A percentile compares a stretch with the other conserved stretches of the same genome.
These are phyloP conservation scores for Helotiales sp. DNA, from an alignment of 2,329 filamentous ascomycete species.

Conservation along the genomic window DNA sequence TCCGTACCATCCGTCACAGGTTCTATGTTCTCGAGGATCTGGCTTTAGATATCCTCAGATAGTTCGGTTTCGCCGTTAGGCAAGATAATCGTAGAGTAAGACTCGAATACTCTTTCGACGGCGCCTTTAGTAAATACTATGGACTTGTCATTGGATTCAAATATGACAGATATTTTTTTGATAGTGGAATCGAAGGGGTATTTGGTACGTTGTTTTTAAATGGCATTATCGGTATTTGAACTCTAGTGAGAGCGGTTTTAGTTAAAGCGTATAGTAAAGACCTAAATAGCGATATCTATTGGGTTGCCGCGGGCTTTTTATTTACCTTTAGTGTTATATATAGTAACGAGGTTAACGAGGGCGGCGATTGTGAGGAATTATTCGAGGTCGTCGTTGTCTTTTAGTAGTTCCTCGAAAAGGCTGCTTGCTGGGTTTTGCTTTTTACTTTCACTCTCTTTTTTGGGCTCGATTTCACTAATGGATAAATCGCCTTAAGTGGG, in stretches of 20 bases:
- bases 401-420: constrained; percentile 45
- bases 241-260: constrained; percentile 61
- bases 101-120: constrained; percentile 70
- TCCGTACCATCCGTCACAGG: too few relatives aligned
- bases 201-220: constrained; percentile 66
- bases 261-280: constrained; percentile 72
- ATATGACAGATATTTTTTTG: constrained; percentile 79
- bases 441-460: constrained; percentile 25
- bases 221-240: constrained; percentile 50
- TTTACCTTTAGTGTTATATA: constrained; percentile 56
- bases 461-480: constrained; percentile 42
- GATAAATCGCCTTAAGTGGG: constrained; percentile 53
- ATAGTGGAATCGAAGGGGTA: constrained; percentile 77
- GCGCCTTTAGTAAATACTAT: constrained; percentile 69
- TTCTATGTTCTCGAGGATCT: constrained; percentile 73
- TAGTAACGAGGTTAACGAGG: constrained; percentile 67
- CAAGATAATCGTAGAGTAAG: constrained; percentile 58
- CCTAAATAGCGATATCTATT: constrained; percentile 76
- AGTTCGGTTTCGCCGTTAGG: constrained; percentile 52
- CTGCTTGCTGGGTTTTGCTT: constrained; percentile 24
- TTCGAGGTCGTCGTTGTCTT: constrained; percentile 53
- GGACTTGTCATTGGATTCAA: constrained; percentile 50
- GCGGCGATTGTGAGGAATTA: constrained; percentile 67
- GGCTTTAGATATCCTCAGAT: constrained; percentile 56
- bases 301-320: constrained; percentile 71